Evolutionary conservation across 352 stramenopile species (phyloP), one percentile per base, ranked within the genome.

Genomic region (Globisporangium nodosum): DNA sequence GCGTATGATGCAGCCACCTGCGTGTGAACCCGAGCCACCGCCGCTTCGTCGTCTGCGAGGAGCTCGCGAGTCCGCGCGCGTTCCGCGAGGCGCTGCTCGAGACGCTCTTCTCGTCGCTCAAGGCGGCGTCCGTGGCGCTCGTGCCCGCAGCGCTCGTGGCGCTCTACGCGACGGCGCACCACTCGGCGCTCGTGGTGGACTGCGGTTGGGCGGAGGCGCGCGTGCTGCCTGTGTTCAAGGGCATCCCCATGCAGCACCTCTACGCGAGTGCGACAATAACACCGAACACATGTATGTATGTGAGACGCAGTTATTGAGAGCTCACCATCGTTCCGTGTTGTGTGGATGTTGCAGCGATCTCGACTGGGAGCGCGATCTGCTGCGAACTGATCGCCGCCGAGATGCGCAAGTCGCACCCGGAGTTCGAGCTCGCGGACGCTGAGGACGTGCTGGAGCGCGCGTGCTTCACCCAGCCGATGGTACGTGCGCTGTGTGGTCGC

Each of bases 101-200:
- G 12, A 71, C 89, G 27, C 60, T 92, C 24, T 88, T 92, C 48
- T 65, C 66, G 7, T 65, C 81, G 13, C 60, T 94, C 30, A 88
- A 91, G 68, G 81, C 71, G 13, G 71, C 79, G 21, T 72, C 78
- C 15, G 77, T 91, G 54, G 78, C 75, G 31, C 58, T 95, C 37
- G 78, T 90, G 60, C 85, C 85, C 7, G 75, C 79, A 11, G 74
- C 85, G 49, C 33, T 91, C 45, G 67, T 70, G 18, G 77, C 81
- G 53, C 58, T 93, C 52, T 91, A 91, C 51, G 79, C 78, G 33
- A 93, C 85, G 15, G 64, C 71, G 50, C 80, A 89, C 52, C 76
- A 90, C 60, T 90, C 85, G 21, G 81, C 82, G 50, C 63, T 95
- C 31, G 69, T 95, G 31, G 66, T 95, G 5, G 85, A 95, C 61